Conservation (phyloP, 2,329 filamentous ascomycete species). For the Epichloe sp. region DNA sequence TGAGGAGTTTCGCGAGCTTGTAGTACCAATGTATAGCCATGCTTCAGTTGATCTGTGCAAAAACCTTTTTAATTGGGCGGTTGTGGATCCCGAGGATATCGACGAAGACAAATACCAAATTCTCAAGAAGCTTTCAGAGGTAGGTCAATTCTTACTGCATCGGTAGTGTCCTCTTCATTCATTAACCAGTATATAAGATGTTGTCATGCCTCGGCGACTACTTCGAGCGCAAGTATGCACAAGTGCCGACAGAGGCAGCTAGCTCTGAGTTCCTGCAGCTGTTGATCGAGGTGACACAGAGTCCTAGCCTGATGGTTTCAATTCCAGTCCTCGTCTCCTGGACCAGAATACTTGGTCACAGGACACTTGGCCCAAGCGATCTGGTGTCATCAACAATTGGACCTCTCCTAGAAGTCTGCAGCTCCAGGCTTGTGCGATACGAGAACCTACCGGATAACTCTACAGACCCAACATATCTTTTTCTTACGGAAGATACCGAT, state of each 20-base stretch:
- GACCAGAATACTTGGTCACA: constrained; percentile 67
- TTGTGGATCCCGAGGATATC: constrained; percentile 66
- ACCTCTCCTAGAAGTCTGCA: constrained; percentile 69
- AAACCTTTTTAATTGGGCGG: constrained; percentile 66
- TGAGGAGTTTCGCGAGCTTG: constrained; percentile 64
- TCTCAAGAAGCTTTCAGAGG: constrained; percentile 88
- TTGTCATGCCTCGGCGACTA: constrained; percentile 76
- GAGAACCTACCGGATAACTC: constrained; percentile 75
- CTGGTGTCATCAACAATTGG: constrained; percentile 52
- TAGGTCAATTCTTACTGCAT: constrained; percentile 23
- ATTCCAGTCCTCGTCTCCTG: constrained; percentile 86
- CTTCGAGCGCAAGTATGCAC: constrained; percentile 61
- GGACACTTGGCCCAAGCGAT: constrained; percentile 51
- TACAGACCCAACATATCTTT: constrained; percentile 64
- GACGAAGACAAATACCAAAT: constrained; percentile 88
- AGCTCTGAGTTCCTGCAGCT: constrained; percentile 67
- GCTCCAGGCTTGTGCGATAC: constrained; percentile 71
- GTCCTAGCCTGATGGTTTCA: constrained; percentile 80
- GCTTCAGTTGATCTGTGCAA: constrained; percentile 58
- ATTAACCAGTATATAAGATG: constrained; percentile 38
- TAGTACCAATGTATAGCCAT: constrained; percentile 66
- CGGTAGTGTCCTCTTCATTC: neutral
- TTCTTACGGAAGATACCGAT: constrained; percentile 87
- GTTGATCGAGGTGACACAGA: constrained; percentile 65
- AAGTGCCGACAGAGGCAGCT: constrained; percentile 50